These are phyloP conservation scores for Geotrichum carabidarum DNA, from an alignment of 1,139 yeast genomes.

Conservation along the genomic window DNA sequence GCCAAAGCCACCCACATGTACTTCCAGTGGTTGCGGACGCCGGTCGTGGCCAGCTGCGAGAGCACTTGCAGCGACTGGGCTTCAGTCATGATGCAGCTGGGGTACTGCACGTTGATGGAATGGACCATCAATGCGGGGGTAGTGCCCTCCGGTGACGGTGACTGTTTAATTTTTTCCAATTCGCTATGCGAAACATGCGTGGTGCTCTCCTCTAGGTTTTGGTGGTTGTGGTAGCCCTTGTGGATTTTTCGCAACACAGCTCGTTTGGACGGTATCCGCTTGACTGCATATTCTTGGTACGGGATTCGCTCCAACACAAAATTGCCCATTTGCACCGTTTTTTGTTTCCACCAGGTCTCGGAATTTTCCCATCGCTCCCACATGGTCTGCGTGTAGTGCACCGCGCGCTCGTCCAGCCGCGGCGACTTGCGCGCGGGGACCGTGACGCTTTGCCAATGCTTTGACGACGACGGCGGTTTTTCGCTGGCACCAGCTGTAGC, in stretches of 20 bases:
- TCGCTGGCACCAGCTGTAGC: neutral
- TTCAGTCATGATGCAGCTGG: conserved; percentile 25
- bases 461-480: neutral
- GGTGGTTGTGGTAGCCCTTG: neutral
- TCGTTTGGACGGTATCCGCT: conserved; percentile 45
- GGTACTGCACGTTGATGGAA: conserved; percentile 31
- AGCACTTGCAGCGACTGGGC: conserved; percentile 30
- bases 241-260: conserved; percentile 25
- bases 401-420: conserved; percentile 42
- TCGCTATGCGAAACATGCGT: conserved; percentile 22
- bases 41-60: conserved; percentile 35
- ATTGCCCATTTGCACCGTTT: conserved; percentile 42
- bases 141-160: conserved; percentile 19
- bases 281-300: conserved; percentile 50
- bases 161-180: conserved; percentile 14
- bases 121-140: neutral
- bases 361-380: conserved; percentile 46
- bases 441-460: neutral
- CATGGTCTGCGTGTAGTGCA: conserved; percentile 44
- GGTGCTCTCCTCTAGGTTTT: conserved; percentile 6
- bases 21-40: conserved; percentile 43
- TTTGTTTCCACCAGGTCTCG: conserved; percentile 42
- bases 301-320: conserved; percentile 44
- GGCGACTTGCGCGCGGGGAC: conserved; percentile 30
- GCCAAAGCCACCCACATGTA: conserved; percentile 48